These are phyloP conservation scores for Nicotiana sylvestris DNA, from an alignment of 257 asterid genomes.

Conservation along the genomic window DNA sequence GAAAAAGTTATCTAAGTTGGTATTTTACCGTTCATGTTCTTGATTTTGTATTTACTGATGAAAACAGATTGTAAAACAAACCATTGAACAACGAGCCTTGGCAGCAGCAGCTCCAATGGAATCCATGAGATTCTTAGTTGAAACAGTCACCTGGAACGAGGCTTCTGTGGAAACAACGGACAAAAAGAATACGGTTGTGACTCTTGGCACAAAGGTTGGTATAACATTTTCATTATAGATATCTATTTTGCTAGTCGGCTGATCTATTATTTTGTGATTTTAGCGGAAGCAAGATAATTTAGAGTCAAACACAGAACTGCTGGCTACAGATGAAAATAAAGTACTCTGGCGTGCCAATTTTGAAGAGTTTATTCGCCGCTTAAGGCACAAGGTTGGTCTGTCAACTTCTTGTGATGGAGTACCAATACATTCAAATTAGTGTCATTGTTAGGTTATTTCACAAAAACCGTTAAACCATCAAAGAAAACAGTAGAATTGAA, in stretches of 20 bases:
- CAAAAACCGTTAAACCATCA: not conserved
- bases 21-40: not conserved
- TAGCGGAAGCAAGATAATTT: conserved; percentile 61
- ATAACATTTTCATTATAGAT: conserved; percentile 1
- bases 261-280: conserved; percentile 15
- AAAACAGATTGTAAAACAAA: conserved; percentile 36
- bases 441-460: not conserved
- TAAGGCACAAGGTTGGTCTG: conserved; percentile 62
- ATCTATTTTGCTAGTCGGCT: conserved; percentile 20
- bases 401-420: not conserved
- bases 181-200: conserved; percentile 24
- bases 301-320: conserved; percentile 38
- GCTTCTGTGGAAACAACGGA: conserved; percentile 29
- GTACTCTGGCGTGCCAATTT: conserved; percentile 89
- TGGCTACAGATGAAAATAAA: conserved; percentile 37
- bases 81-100: conserved; percentile 64
- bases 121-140: conserved; percentile 66
- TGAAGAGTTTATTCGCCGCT: conserved; percentile 67
- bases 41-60: conserved; percentile 7
- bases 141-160: conserved; percentile 33
- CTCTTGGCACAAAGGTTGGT: conserved; percentile 63
- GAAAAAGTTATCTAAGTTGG: not conserved
- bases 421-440: conserved; percentile 3
- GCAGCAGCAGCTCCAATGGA: conserved; percentile 81
- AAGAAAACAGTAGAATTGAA: not conserved